These are phyloP conservation scores for Hyaloperonospora arabidopsidis DNA, from an alignment of 352 stramenopile species.

Conservation along the genomic window DNA sequence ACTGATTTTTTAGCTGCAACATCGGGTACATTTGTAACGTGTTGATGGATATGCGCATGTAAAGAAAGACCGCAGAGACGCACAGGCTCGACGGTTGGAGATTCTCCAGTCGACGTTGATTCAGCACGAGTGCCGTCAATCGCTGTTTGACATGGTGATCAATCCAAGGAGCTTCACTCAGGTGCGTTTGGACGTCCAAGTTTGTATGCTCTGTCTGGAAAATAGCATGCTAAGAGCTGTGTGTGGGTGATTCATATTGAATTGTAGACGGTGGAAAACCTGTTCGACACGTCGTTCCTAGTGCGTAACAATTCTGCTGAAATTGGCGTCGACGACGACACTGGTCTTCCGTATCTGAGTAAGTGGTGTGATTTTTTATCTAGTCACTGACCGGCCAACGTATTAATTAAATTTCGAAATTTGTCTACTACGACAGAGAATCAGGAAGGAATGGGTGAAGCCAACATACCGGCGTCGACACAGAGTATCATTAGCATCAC, in stretches of 20 bases:
- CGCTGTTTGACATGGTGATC: constrained; percentile 68
- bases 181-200: constrained; percentile 19
- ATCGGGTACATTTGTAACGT: neutral
- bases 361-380: constrained; percentile 1
- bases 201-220: neutral
- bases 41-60: neutral
- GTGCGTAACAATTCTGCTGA: constrained; percentile 63
- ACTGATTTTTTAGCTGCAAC: neutral
- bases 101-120: constrained; percentile 54
- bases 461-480: constrained; percentile 43
- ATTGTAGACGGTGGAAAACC: constrained; percentile 67
- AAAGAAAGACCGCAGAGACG: constrained; percentile 71
- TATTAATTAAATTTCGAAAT: neutral
- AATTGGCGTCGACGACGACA: constrained; percentile 47
- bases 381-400: neutral
- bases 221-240: neutral
- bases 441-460: constrained; percentile 45
- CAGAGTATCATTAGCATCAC: constrained; percentile 82
- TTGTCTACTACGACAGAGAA: constrained; percentile 35
- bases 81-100: constrained; percentile 63
- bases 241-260: neutral
- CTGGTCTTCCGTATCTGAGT: constrained; percentile 61
- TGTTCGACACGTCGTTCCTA: constrained; percentile 81
- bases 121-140: constrained; percentile 25
- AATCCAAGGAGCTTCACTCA: constrained; percentile 72